phyloP scores from a whole-genome alignment of 495 filamentous ascomycete species.

The Penicillium paxilli region DNA sequence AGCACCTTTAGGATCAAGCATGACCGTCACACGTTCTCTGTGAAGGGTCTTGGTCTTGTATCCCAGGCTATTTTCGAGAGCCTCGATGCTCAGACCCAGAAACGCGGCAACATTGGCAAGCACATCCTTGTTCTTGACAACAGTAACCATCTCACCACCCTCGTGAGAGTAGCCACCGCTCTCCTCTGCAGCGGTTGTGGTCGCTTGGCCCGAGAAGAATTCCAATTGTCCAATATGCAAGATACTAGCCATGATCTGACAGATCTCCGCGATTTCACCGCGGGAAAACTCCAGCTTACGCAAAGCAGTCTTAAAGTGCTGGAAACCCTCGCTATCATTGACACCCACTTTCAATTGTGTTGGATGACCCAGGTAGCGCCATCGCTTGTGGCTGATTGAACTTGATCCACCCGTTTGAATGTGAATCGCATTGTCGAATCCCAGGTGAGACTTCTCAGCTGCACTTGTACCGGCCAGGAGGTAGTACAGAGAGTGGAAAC shows the following conservation, averaged over 20 bases:
- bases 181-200: slow-evolving; percentile 77
- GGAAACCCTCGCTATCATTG: slow-evolving; percentile 93
- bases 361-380: slow-evolving; percentile 94
- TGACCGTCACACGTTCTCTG: slow-evolving; percentile 92
- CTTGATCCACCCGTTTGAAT: slow-evolving; percentile 42
- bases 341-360: slow-evolving; percentile 96
- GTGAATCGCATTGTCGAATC: slow-evolving; percentile 63
- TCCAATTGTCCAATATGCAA: slow-evolving; percentile 95
- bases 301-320: slow-evolving; percentile 94
- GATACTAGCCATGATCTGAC: slow-evolving; percentile 87
- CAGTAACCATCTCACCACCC: slow-evolving; percentile 79
- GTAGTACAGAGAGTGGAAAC: slow-evolving; percentile 96
- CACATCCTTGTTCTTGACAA: slow-evolving; percentile 91
- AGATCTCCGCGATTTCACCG: slow-evolving; percentile 92
- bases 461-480: slow-evolving; percentile 87
- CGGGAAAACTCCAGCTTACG: slow-evolving; percentile 91
- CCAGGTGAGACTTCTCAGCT: slow-evolving; percentile 86
- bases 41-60: slow-evolving; percentile 96
- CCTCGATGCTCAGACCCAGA: slow-evolving; percentile 74
- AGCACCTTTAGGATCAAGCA: slow-evolving; percentile 91
- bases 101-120: slow-evolving; percentile 86
- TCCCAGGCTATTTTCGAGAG: slow-evolving; percentile 83
- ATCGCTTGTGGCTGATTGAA: slow-evolving; percentile 68
- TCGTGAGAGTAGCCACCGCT: slow-evolving; percentile 96
- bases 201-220: slow-evolving; percentile 77